A percentile compares a stretch with the other conserved stretches of the same genome.
These are phyloP conservation scores for Toxoplasma gondii DNA, from an alignment of 169 alveolate genomes.

Conservation along the genomic window DNA sequence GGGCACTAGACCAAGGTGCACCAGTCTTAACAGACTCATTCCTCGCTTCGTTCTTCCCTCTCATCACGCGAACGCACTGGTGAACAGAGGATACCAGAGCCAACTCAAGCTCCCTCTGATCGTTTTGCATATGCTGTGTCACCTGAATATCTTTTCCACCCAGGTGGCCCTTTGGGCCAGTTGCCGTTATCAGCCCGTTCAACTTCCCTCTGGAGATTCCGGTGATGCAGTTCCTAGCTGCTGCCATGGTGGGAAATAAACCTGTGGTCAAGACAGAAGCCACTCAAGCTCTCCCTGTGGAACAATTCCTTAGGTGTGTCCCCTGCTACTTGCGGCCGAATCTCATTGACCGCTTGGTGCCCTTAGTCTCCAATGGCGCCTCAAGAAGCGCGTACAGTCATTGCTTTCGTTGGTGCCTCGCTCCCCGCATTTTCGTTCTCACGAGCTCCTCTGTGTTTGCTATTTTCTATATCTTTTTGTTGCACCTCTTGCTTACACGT, in stretches of 20 bases:
- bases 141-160: background rate
- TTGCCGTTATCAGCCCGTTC: slow-evolving; percentile 85
- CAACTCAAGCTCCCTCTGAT: too few species aligned
- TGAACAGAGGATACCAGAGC: too few species aligned
- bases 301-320: slow-evolving; percentile 79
- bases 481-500: too few species aligned
- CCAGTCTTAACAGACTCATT: too few species aligned
- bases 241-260: slow-evolving; percentile 85
- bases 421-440: background rate
- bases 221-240: slow-evolving; percentile 81
- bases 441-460: too few species aligned
- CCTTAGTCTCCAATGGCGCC: too few species aligned
- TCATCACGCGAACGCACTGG: too few species aligned
- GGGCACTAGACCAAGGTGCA: too few species aligned
- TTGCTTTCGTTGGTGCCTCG: background rate
- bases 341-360: background rate
- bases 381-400: too few species aligned
- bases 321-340: background rate
- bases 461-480: too few species aligned
- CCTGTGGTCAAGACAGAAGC: slow-evolving; percentile 81
- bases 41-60: too few species aligned
- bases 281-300: slow-evolving; percentile 79
- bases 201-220: slow-evolving; percentile 92
- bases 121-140: too few species aligned
- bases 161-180: slow-evolving; percentile 91